These are phyloP conservation scores for Suillus subluteus DNA, from an alignment of 768 basidiomycete species.

Conservation along the genomic window DNA sequence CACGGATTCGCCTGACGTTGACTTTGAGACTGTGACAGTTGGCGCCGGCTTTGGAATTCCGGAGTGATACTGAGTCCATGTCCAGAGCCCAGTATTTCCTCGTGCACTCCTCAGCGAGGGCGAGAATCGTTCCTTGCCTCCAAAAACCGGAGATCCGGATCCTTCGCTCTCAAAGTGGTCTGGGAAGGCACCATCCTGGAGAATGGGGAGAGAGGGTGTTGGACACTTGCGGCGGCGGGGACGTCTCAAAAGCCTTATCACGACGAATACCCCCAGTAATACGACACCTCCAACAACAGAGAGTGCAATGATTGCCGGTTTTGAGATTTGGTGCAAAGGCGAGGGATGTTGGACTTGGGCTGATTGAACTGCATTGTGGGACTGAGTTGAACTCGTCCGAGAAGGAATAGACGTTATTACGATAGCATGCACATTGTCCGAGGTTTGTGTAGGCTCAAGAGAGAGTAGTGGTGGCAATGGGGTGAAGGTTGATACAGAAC, in stretches of 20 bases:
- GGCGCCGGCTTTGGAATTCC: conserved; percentile 34
- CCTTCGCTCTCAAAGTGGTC: conserved; percentile 44
- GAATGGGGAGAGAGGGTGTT: conserved; percentile 75
- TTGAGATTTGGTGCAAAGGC: conserved; percentile 45
- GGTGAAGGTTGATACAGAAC: conserved; percentile 25
- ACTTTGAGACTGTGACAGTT: conserved; percentile 26
- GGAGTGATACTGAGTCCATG: conserved; percentile 59
- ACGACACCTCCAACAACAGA: conserved; percentile 54
- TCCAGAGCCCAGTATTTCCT: conserved; percentile 51
- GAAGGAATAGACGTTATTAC: conserved; percentile 17
- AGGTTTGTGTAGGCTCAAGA: background rate
- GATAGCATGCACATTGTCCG: background rate
- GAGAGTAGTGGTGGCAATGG: conserved; percentile 30
- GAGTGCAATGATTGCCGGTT: conserved; percentile 54
- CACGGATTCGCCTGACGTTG: conserved; percentile 21
- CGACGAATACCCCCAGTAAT: conserved; percentile 50
- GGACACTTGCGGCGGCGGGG: conserved; percentile 58
- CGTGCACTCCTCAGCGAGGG: conserved; percentile 36
- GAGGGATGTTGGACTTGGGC: conserved; percentile 12
- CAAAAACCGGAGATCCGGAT: conserved; percentile 75
- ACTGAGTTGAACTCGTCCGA: conserved; percentile 12
- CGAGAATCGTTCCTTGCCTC: conserved; percentile 70
- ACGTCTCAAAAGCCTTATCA: conserved; percentile 50
- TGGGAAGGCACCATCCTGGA: conserved; percentile 57
- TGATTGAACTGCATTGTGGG: conserved; percentile 9